These are phyloP conservation scores for Rhipidocladum racemiflorum DNA, from an alignment of 176 grass and related monocot genomes.

Conservation along the genomic window DNA sequence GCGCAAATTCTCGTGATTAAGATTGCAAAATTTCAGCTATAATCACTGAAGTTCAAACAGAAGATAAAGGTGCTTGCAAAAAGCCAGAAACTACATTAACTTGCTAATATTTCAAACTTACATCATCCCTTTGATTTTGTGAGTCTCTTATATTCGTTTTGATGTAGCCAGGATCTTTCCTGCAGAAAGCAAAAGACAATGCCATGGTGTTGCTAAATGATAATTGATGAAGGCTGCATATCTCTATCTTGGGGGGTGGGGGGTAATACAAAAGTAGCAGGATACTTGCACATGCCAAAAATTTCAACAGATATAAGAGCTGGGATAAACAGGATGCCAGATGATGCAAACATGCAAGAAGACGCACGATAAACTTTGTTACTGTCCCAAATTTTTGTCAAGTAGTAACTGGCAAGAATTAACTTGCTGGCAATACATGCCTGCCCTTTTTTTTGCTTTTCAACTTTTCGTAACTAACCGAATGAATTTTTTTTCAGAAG, in stretches of 20 bases:
- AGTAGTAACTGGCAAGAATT: conserved; percentile 1
- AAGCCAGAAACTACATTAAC: conserved; percentile 31
- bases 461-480: background rate
- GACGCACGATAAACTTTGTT: background rate
- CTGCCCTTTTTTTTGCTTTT: background rate
- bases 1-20: conserved; percentile 19
- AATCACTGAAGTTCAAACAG: conserved; percentile 1
- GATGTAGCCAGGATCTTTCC: conserved; percentile 97
- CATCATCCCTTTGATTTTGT: conserved; percentile 89
- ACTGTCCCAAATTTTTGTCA: conserved; percentile 10
- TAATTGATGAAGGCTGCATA: conserved; percentile 9
- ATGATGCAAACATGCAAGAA: background rate
- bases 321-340: background rate
- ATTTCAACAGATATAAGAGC: background rate
- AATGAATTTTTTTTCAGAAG: background rate
- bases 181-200: conserved; percentile 49
- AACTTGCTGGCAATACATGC: conserved; percentile 3
- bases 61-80: conserved; percentile 24
- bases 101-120: conserved; percentile 55
- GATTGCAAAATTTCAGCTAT: background rate
- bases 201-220: conserved; percentile 3
- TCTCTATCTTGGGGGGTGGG: background rate
- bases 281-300: background rate
- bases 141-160: conserved; percentile 57
- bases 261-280: background rate